A percentile compares a stretch with the other conserved stretches of the same genome.
Conservation (phyloP, 2,329 filamentous ascomycete genomes). For the Fonsecaea monophora region DNA sequence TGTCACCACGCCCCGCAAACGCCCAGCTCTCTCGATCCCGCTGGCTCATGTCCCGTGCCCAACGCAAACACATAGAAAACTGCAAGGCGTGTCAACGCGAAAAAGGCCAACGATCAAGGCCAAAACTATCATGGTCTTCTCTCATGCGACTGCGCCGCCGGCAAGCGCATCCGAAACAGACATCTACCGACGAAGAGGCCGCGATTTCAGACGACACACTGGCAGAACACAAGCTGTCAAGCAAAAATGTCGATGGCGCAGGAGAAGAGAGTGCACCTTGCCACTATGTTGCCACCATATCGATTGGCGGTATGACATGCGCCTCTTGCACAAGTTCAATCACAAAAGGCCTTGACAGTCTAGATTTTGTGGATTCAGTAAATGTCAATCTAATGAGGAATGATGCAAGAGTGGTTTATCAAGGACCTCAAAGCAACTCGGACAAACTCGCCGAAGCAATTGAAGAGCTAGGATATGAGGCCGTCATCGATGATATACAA, state of each 20-base stretch:
- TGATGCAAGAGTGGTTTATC: conserved; percentile 68
- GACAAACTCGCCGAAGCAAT: conserved; percentile 57
- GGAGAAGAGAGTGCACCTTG: conserved; percentile 8
- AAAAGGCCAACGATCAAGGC: conserved; percentile 40
- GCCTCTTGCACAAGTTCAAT: conserved; percentile 71
- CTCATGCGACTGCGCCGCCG: conserved; percentile 22
- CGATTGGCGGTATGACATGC: conserved; percentile 76
- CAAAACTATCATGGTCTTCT: conserved; percentile 32
- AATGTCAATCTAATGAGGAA: conserved; percentile 71
- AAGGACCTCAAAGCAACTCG: conserved; percentile 55
- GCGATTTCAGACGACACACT: conserved; percentile 26
- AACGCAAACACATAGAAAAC: conserved; percentile 55
- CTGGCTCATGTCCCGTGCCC: conserved; percentile 37
- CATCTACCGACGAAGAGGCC: conserved; percentile 16
- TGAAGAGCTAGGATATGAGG: conserved; percentile 59
- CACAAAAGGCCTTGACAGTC: conserved; percentile 63
- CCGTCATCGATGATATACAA: conserved; percentile 48
- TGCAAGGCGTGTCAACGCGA: conserved; percentile 59
- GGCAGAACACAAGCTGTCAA: conserved; percentile 18
- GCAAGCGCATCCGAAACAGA: conserved; percentile 1
- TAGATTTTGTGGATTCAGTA: conserved; percentile 64
- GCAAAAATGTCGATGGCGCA: conserved; percentile 27
- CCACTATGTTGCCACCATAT: conserved; percentile 41
- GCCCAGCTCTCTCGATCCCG: conserved; percentile 23
- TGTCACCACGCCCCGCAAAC: conserved; percentile 30